These are phyloP conservation scores for Talaromyces verruculosus DNA, from an alignment of 2,329 filamentous ascomycete genomes.

Conservation along the genomic window DNA sequence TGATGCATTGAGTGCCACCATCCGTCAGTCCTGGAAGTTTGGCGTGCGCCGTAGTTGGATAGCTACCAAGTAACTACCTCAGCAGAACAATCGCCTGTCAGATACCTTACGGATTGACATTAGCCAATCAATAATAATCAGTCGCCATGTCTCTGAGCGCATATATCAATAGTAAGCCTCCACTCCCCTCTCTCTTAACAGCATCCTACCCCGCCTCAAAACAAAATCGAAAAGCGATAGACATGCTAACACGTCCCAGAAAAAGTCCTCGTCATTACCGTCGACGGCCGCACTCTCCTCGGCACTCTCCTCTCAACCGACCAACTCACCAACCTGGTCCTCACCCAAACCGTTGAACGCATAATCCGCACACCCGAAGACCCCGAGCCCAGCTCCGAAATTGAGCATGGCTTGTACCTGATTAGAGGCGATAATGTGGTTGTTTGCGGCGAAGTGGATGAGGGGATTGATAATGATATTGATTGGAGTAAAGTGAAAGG, in stretches of 20 bases:
- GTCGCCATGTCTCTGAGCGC: slow-evolving; percentile 53
- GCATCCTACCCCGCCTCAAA: not conserved
- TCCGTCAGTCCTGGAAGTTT: slow-evolving; percentile 10
- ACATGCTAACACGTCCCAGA: slow-evolving; percentile 54
- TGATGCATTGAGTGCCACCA: slow-evolving; percentile 12
- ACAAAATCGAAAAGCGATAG: not conserved
- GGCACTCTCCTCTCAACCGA: slow-evolving; percentile 85
- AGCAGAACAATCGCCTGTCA: not conserved
- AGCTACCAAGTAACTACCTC: not conserved
- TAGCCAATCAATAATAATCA: not conserved
- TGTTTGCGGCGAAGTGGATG: slow-evolving; percentile 84
- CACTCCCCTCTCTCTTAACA: not conserved
- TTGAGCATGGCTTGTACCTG: slow-evolving; percentile 83
- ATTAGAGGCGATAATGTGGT: slow-evolving; percentile 94
- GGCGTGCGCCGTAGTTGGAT: slow-evolving; percentile 5
- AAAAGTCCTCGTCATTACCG: slow-evolving; percentile 86
- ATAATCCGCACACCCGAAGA: slow-evolving; percentile 86
- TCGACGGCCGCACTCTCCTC: slow-evolving; percentile 82
- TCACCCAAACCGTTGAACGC: slow-evolving; percentile 80
- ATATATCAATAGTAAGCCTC: slow-evolving; percentile 54
- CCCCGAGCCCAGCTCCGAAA: slow-evolving; percentile 73
- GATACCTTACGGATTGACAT: not conserved
- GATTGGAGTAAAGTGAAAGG: slow-evolving; percentile 91
- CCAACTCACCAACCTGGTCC: slow-evolving; percentile 87
- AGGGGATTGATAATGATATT: slow-evolving; percentile 83